These are phyloP conservation scores for Neoascochyta sp. DNA, from an alignment of 2,329 filamentous ascomycete species.

Conservation along the genomic window DNA sequence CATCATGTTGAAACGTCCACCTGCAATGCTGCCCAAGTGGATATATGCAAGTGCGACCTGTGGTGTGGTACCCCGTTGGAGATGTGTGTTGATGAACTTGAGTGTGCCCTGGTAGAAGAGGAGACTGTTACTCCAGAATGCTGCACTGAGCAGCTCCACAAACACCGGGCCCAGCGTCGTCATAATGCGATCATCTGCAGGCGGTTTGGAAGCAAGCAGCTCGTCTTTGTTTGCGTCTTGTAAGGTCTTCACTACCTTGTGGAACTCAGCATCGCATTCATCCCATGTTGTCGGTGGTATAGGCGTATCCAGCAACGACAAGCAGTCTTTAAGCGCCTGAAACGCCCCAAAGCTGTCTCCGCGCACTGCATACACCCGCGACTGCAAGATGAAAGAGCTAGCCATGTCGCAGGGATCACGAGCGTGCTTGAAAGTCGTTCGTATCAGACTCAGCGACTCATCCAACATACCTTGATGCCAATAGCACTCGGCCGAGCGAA, in stretches of 20 bases:
- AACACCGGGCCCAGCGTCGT: constrained; percentile 66
- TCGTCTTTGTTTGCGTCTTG: constrained; percentile 52
- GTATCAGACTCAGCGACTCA: constrained; percentile 65
- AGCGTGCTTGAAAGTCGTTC: constrained; percentile 66
- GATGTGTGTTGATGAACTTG: constrained; percentile 63
- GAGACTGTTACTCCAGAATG: constrained; percentile 69
- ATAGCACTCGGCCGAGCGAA: constrained; percentile 77
- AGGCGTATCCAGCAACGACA: constrained; percentile 62
- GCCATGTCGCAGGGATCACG: constrained; percentile 74
- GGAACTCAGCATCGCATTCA: constrained; percentile 73
- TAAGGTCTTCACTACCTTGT: constrained; percentile 41
- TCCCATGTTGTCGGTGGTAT: constrained; percentile 67
- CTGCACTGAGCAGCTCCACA: constrained; percentile 64
- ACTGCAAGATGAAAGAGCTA: constrained; percentile 77
- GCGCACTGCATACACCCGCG: constrained; percentile 69
- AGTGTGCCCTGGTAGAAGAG: constrained; percentile 70
- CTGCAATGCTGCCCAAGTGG: constrained; percentile 63
- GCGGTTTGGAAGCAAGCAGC: constrained; percentile 28
- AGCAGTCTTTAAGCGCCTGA: constrained; percentile 64
- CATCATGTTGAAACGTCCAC: constrained; percentile 68
- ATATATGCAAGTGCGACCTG: constrained; percentile 68
- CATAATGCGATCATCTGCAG: constrained; percentile 52
- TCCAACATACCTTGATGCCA: constrained; percentile 71
- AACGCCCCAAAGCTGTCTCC: constrained; percentile 71
- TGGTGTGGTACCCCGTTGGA: constrained; percentile 62